These are phyloP conservation scores for Skeletonema marinoi DNA, from an alignment of 108 stramenopile genomes.

Conservation along the genomic window DNA sequence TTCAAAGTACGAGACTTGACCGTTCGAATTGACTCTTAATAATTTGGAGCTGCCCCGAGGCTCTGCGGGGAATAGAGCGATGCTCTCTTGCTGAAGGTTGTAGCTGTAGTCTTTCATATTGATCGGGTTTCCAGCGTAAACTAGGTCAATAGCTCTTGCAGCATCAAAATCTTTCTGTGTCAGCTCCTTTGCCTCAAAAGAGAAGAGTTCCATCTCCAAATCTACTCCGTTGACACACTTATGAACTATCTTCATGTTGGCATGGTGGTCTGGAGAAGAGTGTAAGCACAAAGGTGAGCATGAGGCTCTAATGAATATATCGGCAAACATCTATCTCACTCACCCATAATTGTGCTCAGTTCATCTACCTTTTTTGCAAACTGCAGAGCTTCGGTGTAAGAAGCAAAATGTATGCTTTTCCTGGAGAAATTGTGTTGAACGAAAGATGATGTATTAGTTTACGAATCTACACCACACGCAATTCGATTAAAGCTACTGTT, in stretches of 20 bases:
- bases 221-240: slow-evolving; percentile 51
- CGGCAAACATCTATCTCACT: neutral
- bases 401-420: slow-evolving; percentile 38
- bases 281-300: neutral
- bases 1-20: slow-evolving; percentile 27
- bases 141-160: slow-evolving; percentile 23
- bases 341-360: slow-evolving; percentile 28
- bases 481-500: neutral
- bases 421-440: neutral
- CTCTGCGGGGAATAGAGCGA: slow-evolving; percentile 54
- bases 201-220: slow-evolving; percentile 41
- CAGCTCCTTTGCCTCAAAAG: slow-evolving; percentile 48
- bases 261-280: slow-evolving; percentile 42
- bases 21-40: slow-evolving; percentile 31
- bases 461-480: neutral
- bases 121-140: slow-evolving; percentile 19
- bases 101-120: slow-evolving; percentile 48
- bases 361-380: slow-evolving; percentile 35
- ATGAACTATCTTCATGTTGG: slow-evolving; percentile 45
- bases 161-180: slow-evolving; percentile 54
- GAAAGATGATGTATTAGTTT: neutral
- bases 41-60: slow-evolving; percentile 50
- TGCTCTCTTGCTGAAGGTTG: slow-evolving; percentile 29
- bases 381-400: slow-evolving; percentile 42
- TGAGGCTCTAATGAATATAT: neutral